Percentiles rank a stretch among this genome's conserved stretches.
These are phyloP conservation scores for Alternaria solani DNA, from an alignment of 2,329 filamentous ascomycete species.

Conservation along the genomic window DNA sequence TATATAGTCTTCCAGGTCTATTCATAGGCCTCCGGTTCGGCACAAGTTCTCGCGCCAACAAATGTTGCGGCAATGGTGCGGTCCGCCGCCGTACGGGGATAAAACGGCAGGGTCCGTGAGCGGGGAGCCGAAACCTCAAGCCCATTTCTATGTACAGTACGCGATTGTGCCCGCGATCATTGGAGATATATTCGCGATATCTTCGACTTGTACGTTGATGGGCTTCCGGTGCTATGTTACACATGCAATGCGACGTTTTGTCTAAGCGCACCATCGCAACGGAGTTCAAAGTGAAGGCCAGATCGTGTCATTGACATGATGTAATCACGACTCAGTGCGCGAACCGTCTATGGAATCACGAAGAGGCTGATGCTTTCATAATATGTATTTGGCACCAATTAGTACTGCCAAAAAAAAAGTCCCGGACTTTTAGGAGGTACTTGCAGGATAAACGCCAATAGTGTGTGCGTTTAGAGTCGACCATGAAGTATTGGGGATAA, in stretches of 20 bases:
- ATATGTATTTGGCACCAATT: background rate
- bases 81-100: slow-evolving; percentile 6
- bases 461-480: background rate
- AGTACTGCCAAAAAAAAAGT: background rate
- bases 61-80: slow-evolving; percentile 7
- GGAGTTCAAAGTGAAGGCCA: background rate
- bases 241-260: background rate
- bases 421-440: background rate
- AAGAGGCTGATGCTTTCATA: background rate
- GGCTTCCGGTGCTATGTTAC: slow-evolving; percentile 37
- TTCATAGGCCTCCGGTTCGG: slow-evolving; percentile 1
- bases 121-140: slow-evolving; percentile 21
- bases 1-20: background rate
- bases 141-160: background rate
- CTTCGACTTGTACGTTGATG: background rate
- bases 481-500: background rate
- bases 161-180: background rate
- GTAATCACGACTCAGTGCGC: background rate
- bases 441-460: background rate
- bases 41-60: background rate
- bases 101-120: slow-evolving; percentile 6
- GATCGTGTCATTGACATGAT: background rate
- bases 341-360: background rate
- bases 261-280: slow-evolving; percentile 44
- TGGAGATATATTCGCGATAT: background rate